Percentiles rank a stretch among this genome's conserved stretches.
Conservation (phyloP, 768 basidiomycete species). For the Cystobasidium ongulense region DNA sequence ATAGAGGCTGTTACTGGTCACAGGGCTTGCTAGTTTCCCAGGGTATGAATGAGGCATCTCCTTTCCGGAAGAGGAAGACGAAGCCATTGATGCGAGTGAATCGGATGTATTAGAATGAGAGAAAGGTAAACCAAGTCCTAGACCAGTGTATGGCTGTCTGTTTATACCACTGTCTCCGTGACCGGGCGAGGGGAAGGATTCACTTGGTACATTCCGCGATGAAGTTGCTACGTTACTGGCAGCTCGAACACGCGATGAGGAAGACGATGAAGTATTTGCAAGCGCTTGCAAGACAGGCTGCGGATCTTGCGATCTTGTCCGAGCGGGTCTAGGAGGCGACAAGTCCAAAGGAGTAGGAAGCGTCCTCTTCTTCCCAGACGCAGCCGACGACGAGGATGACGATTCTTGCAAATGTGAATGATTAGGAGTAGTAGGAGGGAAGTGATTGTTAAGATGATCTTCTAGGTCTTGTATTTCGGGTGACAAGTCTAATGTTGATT, state of each 20-base stretch:
- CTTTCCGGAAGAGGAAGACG: neutral
- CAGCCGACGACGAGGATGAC: neutral
- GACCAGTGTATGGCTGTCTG: constrained; percentile 24
- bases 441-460: neutral
- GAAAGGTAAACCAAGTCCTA: constrained; percentile 39
- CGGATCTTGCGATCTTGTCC: neutral
- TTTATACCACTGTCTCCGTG: neutral
- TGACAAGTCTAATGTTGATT: neutral
- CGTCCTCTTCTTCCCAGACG: neutral
- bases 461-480: constrained; percentile 20
- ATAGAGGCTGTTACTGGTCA: neutral
- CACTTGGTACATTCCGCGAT: neutral
- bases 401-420: neutral
- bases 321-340: constrained; percentile 4
- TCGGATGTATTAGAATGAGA: constrained; percentile 7
- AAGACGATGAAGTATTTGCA: neutral
- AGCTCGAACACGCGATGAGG: neutral
- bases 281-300: neutral
- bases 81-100: neutral
- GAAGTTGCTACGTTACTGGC: neutral
- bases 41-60: neutral
- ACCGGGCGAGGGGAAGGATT: neutral
- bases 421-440: neutral
- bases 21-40: neutral
- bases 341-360: constrained; percentile 8